A percentile compares a stretch with the other conserved stretches of the same genome.
Evolutionary conservation across 768 basidiomycete species (phyloP).

Genomic region (Tricholoma bakamatsutake): DNA sequence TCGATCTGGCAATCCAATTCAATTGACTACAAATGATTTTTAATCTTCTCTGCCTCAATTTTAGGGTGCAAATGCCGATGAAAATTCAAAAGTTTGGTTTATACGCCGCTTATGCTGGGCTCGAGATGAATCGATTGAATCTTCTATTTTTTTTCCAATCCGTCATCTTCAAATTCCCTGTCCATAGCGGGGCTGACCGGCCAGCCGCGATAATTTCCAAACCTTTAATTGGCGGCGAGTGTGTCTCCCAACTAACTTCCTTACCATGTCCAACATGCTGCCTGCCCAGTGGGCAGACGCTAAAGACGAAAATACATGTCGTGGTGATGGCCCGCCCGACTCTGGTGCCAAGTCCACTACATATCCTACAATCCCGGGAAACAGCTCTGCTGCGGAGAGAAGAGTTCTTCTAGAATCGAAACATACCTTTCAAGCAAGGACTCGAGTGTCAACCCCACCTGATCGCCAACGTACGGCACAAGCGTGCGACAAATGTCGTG

Average conservation of each 20-base stretch:
- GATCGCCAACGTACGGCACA: constrained; percentile 41
- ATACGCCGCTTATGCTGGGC: background rate
- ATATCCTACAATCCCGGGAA: constrained; percentile 5
- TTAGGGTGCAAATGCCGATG: constrained; percentile 18
- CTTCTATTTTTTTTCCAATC: constrained; percentile 14
- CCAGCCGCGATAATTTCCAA: constrained; percentile 1
- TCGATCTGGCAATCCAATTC: constrained; percentile 17
- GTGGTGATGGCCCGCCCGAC: constrained; percentile 4
- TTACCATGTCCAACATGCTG: background rate
- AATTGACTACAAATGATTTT: constrained; percentile 14
- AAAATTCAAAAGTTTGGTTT: constrained; percentile 11
- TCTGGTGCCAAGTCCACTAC: constrained; percentile 5
- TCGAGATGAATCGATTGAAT: background rate
- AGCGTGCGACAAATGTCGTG: constrained; percentile 53
- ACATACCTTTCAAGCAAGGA: constrained; percentile 7
- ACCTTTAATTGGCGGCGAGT: background rate
- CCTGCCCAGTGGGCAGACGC: constrained; percentile 4
- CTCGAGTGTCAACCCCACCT: constrained; percentile 12
- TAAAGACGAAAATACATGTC: constrained; percentile 9
- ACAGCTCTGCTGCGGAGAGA: constrained; percentile 6
- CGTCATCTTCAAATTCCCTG: background rate
- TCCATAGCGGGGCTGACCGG: background rate
- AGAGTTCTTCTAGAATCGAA: constrained; percentile 11
- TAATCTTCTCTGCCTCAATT: constrained; percentile 3
- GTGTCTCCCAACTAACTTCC: background rate